These are phyloP conservation scores for Styphnolobium japonicum DNA, from an alignment of 306 rosid genomes.

Conservation along the genomic window DNA sequence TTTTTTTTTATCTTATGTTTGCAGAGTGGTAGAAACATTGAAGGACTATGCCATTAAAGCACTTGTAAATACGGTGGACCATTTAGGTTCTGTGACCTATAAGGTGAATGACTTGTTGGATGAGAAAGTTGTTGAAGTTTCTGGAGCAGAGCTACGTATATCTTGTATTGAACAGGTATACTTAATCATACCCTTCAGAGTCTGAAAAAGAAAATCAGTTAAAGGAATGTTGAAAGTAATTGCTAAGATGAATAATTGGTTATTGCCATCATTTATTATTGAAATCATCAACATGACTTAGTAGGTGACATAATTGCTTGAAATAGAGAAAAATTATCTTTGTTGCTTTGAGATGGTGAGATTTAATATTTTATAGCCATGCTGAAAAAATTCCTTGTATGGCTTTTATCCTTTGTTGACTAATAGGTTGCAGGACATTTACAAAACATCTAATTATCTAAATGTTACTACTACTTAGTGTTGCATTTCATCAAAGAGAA, in stretches of 20 bases:
- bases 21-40: slow-evolving; percentile 78
- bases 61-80: slow-evolving; percentile 84
- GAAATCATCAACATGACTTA: background rate
- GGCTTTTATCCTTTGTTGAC: background rate
- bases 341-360: background rate
- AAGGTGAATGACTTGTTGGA: slow-evolving; percentile 75
- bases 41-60: slow-evolving; percentile 84
- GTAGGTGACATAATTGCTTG: background rate
- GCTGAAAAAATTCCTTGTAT: background rate
- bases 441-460: background rate
- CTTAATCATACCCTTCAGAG: background rate
- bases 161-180: slow-evolving; percentile 77
- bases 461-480: background rate
- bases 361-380: background rate
- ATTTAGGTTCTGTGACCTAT: slow-evolving; percentile 76
- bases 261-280: background rate
- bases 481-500: slow-evolving; percentile 2
- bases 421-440: background rate
- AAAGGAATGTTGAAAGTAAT: background rate
- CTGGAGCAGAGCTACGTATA: slow-evolving; percentile 58
- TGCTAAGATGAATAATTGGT: background rate
- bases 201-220: background rate
- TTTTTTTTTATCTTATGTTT: background rate
- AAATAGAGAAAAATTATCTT: background rate
- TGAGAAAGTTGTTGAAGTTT: slow-evolving; percentile 73